Conservation (phyloP, 2,329 filamentous ascomycete species). For the Apiospora phragmitis region DNA sequence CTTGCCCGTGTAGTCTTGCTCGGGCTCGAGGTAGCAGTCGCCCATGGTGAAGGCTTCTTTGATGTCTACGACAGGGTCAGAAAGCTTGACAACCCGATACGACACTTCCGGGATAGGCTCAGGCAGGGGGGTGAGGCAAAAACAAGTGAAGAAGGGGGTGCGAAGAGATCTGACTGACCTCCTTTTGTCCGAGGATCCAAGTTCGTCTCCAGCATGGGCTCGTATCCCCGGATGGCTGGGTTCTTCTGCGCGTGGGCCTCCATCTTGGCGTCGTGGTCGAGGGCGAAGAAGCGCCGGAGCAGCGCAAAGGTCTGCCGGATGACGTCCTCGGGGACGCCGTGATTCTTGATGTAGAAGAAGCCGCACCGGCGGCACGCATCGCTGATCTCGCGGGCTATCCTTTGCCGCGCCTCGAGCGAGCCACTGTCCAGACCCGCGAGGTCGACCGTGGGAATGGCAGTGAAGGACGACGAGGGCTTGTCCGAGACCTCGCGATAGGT, state of each 20-base stretch:
- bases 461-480: constrained; percentile 27
- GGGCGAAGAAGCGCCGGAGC: constrained; percentile 31
- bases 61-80: constrained; percentile 18
- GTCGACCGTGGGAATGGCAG: constrained; percentile 34
- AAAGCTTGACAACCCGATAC: no score
- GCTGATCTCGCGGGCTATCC: constrained; percentile 26
- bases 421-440: constrained; percentile 25
- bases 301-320: constrained; percentile 24
- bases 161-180: constrained; percentile 17
- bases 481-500: constrained; percentile 31
- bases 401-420: constrained; percentile 21
- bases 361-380: constrained; percentile 28
- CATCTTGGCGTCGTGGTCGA: constrained; percentile 33
- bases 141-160: no score
- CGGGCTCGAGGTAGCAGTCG: constrained; percentile 36
- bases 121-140: no score
- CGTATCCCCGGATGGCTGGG: constrained; percentile 34
- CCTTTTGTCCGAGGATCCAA: constrained; percentile 31
- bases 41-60: constrained; percentile 39
- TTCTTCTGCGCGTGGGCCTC: constrained; percentile 38
- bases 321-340: constrained; percentile 28
- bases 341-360: constrained; percentile 35
- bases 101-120: no score
- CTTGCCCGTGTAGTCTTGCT: constrained; percentile 33
- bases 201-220: constrained; percentile 34